A percentile compares a stretch with the other conserved stretches of the same genome.
Evolutionary conservation across 495 filamentous ascomycete species (phyloP).

Genomic region (Sabuloglossum arenarium): DNA sequence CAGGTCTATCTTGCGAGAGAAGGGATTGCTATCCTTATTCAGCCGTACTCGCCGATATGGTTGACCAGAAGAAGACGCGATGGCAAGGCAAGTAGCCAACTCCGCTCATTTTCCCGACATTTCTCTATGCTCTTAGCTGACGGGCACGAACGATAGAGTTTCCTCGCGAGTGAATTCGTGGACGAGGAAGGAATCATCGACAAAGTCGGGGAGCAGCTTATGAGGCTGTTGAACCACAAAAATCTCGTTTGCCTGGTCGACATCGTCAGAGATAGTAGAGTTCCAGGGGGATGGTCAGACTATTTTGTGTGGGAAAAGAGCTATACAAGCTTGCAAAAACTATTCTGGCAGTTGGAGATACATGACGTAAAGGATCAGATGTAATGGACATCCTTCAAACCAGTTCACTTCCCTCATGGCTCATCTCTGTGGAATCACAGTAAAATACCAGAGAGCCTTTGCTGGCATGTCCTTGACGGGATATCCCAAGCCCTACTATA

Average conservation of each 20-base stretch:
- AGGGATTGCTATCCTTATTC: not conserved
- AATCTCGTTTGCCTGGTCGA: slow-evolving; percentile 2
- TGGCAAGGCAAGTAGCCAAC: not conserved
- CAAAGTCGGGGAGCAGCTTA: not conserved
- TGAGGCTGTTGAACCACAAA: not conserved
- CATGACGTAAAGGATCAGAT: not conserved
- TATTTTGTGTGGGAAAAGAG: slow-evolving; percentile 4
- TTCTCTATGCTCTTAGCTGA: too few species aligned
- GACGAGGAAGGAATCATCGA: not conserved
- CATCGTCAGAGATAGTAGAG: not conserved
- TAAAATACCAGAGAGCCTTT: slow-evolving; percentile 1
- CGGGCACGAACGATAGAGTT: not conserved
- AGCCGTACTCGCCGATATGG: not conserved
- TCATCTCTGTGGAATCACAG: not conserved
- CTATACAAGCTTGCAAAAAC: not conserved
- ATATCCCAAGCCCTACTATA: slow-evolving; percentile 3
- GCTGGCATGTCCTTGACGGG: slow-evolving; percentile 4
- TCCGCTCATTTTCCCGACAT: not conserved
- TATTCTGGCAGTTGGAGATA: not conserved
- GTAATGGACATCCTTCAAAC: not conserved
- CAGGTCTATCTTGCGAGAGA: not conserved
- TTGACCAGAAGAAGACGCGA: not conserved
- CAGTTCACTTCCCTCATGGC: not conserved
- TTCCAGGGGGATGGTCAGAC: not conserved
- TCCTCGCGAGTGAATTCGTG: not conserved